Base-by-base conservation (phyloP, 2,329 filamentous ascomycete genomes). In the Aureobasidium subglaciale region DNA sequence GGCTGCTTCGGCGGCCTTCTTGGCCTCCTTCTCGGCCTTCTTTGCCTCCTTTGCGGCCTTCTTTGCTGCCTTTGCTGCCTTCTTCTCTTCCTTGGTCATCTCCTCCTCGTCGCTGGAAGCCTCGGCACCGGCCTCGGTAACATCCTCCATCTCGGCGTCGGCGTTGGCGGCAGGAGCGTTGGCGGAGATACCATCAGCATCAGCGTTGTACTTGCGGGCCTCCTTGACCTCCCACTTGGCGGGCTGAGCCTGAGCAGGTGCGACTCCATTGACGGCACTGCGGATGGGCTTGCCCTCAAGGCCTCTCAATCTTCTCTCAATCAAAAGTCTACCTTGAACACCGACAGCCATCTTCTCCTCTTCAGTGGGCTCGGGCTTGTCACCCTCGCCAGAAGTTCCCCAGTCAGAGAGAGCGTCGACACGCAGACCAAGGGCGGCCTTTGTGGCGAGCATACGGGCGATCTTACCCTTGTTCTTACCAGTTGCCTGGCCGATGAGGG, bases 381-480 rank as follows among this genome's bases (percentile, higher is more conserved):
- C 78, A 46, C 87, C 84, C 58, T 86, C 78, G 58, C 82, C 83
- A 56, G 86, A 82, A 43, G 81, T 80, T 60, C 82, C 82, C 78
- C 87, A 90, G 60, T 91, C 87, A 54, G 85, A 84, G 41, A 95
- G 81, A 25, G 93, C 90, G 72, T 99, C 93, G 48, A 96, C 88
- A 74, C 93, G 90, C 46, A 96, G 79, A 78, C 91, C 91, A 49
- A 99, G 83, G 24, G 93, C 90, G 43, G 92, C 85, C 80, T 97
- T 97, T 63, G 92, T 87, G 46, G 93, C 88, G 59, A 99, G 82
- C 79, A 96, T 90, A 81, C 93, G 89, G 38, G 93, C 93, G 68
- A 99, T 96, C 80, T 99, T 99, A 66, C 93, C 93, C 85, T 99
- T 99, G 80, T 97, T 97, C 78, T 90, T 92, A 67, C 93, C 93